A percentile compares a stretch with the other conserved stretches of the same genome.
Conservation (phyloP, 305 asterid genomes). For the Stenogyne calaminthoides region DNA sequence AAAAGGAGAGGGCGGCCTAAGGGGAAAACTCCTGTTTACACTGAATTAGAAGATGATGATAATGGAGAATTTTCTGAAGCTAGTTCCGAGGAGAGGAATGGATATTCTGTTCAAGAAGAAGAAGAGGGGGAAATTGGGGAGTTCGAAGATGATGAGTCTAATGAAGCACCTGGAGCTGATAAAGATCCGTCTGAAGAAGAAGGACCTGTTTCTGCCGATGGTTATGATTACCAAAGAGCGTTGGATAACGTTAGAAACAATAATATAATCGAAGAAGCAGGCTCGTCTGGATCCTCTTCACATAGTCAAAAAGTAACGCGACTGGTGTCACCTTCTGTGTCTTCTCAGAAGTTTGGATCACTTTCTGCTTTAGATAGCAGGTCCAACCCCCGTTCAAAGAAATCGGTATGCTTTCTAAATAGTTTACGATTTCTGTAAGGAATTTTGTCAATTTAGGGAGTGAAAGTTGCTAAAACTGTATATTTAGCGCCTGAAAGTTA, state of each 20-base stretch:
- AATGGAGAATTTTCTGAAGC: conserved; percentile 83
- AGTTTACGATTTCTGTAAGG: too few relatives aligned
- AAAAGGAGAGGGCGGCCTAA: conserved; percentile 88
- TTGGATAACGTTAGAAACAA: conserved; percentile 49
- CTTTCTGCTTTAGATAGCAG: conserved; percentile 95
- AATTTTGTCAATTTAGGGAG: too few relatives aligned
- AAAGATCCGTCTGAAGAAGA: conserved; percentile 88
- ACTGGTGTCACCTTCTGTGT: conserved; percentile 73
- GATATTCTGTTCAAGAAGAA: conserved; percentile 69
- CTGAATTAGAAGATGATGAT: conserved; percentile 94
- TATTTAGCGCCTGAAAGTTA: too few relatives aligned
- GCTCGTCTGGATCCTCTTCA: conserved; percentile 90
- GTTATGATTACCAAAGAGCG: conserved; percentile 59
- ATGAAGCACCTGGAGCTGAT: conserved; percentile 51
- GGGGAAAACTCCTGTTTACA: conserved; percentile 78
- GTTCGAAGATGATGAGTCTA: conserved; percentile 82
- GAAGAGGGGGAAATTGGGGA: conserved; percentile 84
- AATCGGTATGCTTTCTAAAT: conserved; percentile 51
- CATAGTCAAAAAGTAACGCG: conserved; percentile 61
- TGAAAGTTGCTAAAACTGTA: too few relatives aligned
- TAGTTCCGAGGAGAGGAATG: conserved; percentile 82
- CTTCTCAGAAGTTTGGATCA: conserved; percentile 98
- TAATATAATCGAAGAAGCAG: conserved; percentile 62
- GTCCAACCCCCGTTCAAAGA: conserved; percentile 82
- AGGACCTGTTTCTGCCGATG: conserved; percentile 59